Evolutionary conservation across 2,329 filamentous ascomycete species (phyloP).

Genomic region (Phialophora tarda): DNA sequence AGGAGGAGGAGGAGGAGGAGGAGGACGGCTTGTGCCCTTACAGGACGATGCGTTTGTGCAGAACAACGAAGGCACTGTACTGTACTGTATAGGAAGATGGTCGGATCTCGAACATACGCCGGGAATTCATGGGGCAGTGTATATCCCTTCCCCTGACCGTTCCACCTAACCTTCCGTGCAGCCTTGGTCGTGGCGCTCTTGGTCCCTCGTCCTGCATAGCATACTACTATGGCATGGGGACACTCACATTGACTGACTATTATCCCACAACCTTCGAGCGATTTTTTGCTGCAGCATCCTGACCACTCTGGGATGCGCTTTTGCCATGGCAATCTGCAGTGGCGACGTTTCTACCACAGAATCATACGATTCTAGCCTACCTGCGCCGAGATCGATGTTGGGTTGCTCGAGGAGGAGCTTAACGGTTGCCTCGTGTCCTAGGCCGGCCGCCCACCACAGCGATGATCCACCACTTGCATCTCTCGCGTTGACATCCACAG

Average conservation of each 20-base stretch:
- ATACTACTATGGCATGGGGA: background rate
- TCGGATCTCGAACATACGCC: no score
- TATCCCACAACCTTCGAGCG: background rate
- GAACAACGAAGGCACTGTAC: no score
- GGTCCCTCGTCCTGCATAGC: background rate
- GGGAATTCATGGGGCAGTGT: no score
- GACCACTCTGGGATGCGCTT: background rate
- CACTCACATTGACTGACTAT: background rate
- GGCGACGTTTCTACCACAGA: background rate
- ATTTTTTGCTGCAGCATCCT: background rate
- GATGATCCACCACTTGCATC: background rate
- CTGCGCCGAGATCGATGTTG: background rate
- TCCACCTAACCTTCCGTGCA: background rate
- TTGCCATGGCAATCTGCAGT: background rate
- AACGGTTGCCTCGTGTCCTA: background rate
- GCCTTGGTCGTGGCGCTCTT: background rate
- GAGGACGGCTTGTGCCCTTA: no score
- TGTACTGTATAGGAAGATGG: no score
- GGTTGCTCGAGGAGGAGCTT: slow-evolving; percentile 6
- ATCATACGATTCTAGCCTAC: background rate
- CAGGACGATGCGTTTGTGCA: no score
- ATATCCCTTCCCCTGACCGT: background rate
- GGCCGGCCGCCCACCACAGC: background rate
- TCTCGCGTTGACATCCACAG: background rate
- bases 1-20: no score